Conservation (phyloP, 2,329 filamentous ascomycete genomes). For the Ilyonectria sp. region DNA sequence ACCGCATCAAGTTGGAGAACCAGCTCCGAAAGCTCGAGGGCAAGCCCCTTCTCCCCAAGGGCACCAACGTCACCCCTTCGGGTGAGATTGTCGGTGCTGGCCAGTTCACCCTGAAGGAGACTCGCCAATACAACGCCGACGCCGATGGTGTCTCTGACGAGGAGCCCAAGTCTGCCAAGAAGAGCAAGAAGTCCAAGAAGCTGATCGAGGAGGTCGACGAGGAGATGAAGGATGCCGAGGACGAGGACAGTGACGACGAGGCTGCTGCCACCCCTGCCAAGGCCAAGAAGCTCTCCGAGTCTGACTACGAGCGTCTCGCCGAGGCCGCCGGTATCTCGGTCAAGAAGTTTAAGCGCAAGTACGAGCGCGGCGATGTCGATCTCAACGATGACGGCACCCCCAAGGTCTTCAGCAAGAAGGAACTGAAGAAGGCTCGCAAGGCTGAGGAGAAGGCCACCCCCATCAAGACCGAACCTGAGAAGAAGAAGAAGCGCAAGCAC, state of each 20-base stretch:
- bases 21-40: conserved; percentile 86
- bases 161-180: conserved; percentile 53
- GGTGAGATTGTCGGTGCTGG: conserved; percentile 75
- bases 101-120: conserved; percentile 94
- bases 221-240: conserved; percentile 62
- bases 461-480: conserved; percentile 57
- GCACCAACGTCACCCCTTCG: conserved; percentile 81
- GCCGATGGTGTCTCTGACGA: conserved; percentile 85
- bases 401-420: conserved; percentile 81
- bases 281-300: conserved; percentile 66
- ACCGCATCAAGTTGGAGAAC: conserved; percentile 82
- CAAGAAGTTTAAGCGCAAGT: conserved; percentile 84
- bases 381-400: conserved; percentile 76
- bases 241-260: conserved; percentile 54
- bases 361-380: conserved; percentile 81
- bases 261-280: conserved; percentile 53
- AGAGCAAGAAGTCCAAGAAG: conserved; percentile 59
- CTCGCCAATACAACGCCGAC: conserved; percentile 93
- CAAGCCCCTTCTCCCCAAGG: conserved; percentile 86
- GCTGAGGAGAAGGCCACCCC: conserved; percentile 65
- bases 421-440: conserved; percentile 81
- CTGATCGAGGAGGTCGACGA: conserved; percentile 60
- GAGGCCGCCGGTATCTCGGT: conserved; percentile 78
- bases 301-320: conserved; percentile 73
- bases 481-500: conserved; percentile 81